A percentile compares a stretch with the other conserved stretches of the same genome.
Conservation (phyloP, 139 green algal species). For the Chlorella sp. region DNA sequence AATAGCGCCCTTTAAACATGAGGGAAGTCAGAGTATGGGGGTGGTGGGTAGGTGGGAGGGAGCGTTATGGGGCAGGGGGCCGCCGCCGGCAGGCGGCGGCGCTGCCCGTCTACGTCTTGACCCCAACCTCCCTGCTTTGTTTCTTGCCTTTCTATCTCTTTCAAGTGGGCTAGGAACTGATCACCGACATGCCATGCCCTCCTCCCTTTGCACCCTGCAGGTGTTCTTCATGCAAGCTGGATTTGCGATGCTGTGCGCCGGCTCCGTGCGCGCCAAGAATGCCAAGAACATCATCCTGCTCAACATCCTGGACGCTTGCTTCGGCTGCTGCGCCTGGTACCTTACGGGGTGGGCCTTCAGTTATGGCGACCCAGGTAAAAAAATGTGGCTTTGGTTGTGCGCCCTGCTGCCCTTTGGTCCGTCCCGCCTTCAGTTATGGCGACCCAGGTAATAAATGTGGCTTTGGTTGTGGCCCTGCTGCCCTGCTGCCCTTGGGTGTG, state of each 20-base stretch:
- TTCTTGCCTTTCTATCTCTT: background rate
- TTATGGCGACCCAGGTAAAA: slow-evolving; percentile 44
- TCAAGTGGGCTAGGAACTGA: too few relatives aligned
- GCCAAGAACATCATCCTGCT: slow-evolving; percentile 94
- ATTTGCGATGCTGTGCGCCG: slow-evolving; percentile 86
- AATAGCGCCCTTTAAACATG: too few relatives aligned
- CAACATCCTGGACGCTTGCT: slow-evolving; percentile 83
- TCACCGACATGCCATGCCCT: too few relatives aligned
- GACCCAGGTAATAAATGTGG: too few relatives aligned
- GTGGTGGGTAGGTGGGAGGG: too few relatives aligned
- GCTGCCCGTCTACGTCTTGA: background rate
- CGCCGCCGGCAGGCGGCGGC: too few relatives aligned
- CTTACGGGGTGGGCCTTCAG: slow-evolving; percentile 51
- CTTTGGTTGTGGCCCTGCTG: too few relatives aligned
- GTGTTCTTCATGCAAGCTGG: slow-evolving; percentile 89
- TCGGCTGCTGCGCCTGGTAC: slow-evolving; percentile 66
- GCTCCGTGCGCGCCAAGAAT: slow-evolving; percentile 82
- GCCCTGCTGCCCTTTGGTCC: too few relatives aligned
- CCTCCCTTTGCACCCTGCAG: slow-evolving; percentile 25
- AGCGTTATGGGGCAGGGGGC: background rate
- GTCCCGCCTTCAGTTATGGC: too few relatives aligned
- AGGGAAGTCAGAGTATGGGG: too few relatives aligned
- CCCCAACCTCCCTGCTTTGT: background rate
- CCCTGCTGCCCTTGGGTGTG: slow-evolving; percentile 73
- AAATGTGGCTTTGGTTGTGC: too few relatives aligned